Evolutionary conservation across 495 filamentous ascomycete species (phyloP).

Genomic region (Letharia columbiana): DNA sequence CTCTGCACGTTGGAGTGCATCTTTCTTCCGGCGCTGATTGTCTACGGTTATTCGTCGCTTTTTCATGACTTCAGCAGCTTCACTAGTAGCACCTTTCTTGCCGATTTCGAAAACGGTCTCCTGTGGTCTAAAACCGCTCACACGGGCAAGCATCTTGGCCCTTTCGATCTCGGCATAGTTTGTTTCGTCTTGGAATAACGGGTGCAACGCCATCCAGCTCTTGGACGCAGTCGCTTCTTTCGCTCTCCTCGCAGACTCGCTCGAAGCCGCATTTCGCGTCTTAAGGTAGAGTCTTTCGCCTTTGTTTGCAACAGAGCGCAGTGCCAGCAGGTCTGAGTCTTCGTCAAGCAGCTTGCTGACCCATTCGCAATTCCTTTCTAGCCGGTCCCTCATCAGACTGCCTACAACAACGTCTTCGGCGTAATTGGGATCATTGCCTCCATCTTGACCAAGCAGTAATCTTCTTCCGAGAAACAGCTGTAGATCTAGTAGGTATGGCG

Average conservation of each 20-base stretch:
- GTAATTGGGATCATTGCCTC: conserved; percentile 52
- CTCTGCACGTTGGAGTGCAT: conserved; percentile 25
- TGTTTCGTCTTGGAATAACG: conserved; percentile 62
- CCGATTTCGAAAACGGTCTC: conserved; percentile 95
- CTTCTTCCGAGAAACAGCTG: conserved; percentile 84
- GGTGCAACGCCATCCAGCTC: conserved; percentile 60
- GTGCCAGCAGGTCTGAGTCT: conserved; percentile 58
- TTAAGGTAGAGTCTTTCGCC: conserved; percentile 87
- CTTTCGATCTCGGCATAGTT: conserved; percentile 59
- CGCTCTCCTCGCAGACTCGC: conserved; percentile 75
- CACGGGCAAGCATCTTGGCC: conserved; percentile 72
- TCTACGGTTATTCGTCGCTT: conserved; percentile 49
- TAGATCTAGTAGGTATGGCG: conserved; percentile 86
- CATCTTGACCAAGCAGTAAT: conserved; percentile 56
- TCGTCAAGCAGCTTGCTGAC: conserved; percentile 67
- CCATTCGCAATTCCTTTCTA: conserved; percentile 70
- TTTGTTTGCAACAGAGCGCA: conserved; percentile 67
- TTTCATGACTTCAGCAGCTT: conserved; percentile 74
- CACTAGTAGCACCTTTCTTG: conserved; percentile 47
- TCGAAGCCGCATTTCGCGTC: conserved; percentile 80
- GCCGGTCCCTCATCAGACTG: conserved; percentile 53
- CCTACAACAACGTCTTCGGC: conserved; percentile 76
- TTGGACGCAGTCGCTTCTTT: conserved; percentile 62
- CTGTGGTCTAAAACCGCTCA: conserved; percentile 76
- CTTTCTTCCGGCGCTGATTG: conserved; percentile 32